Evolutionary conservation across 176 grass and related monocot species (phyloP).

Genomic region (Dendrocalamus sinicus): DNA sequence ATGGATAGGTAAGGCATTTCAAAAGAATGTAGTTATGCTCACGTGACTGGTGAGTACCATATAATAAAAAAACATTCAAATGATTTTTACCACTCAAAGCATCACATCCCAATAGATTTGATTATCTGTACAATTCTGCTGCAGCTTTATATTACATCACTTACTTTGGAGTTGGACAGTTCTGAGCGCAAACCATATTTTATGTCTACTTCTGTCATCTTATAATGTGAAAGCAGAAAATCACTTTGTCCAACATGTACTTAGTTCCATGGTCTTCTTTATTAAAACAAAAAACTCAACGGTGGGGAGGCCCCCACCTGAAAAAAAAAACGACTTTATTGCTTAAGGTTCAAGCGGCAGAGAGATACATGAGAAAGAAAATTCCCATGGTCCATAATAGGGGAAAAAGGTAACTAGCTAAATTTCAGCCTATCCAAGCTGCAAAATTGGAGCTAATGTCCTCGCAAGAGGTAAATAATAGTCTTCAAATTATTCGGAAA

Average conservation of each 20-base stretch:
- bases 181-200: background rate
- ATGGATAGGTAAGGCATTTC: background rate
- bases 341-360: too few relatives aligned
- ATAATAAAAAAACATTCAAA: constrained; percentile 17
- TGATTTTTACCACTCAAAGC: background rate
- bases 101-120: background rate
- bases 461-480: background rate
- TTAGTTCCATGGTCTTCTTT: background rate
- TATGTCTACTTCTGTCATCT: background rate
- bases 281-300: too few relatives aligned
- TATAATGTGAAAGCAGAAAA: background rate
- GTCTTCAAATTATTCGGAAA: background rate
- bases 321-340: too few relatives aligned
- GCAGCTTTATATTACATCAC: background rate
- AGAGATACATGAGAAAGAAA: too few relatives aligned
- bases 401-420: too few relatives aligned
- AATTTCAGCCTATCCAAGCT: background rate
- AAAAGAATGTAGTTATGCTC: constrained; percentile 5
- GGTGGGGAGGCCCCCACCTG: too few relatives aligned
- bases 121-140: background rate
- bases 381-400: too few relatives aligned
- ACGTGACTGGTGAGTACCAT: constrained; percentile 1
- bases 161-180: background rate
- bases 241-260: background rate
- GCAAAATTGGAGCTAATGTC: background rate